Evolutionary conservation across 2,329 filamentous ascomycete genomes (phyloP).

Genomic region (Microdochium bolleyi): DNA sequence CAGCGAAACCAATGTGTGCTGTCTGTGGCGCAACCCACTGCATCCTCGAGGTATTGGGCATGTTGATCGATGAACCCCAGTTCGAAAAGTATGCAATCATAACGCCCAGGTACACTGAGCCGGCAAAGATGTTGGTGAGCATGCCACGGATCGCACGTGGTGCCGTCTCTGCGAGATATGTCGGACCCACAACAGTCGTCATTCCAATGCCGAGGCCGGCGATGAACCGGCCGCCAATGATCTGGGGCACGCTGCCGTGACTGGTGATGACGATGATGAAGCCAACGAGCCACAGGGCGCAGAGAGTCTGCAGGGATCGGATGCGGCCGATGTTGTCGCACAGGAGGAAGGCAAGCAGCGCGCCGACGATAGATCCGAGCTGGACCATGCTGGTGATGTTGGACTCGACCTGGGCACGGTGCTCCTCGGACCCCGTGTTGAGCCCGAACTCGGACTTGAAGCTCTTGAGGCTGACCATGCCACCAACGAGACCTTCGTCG

Average conservation of each 20-base stretch:
- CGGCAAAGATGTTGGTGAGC: slow-evolving; percentile 5
- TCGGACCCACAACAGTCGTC: slow-evolving; percentile 26
- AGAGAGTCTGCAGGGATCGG: slow-evolving; percentile 11
- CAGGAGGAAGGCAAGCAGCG: slow-evolving; percentile 10
- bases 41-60: slow-evolving; percentile 2
- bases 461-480: slow-evolving; percentile 36
- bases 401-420: slow-evolving; percentile 2
- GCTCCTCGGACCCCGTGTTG: slow-evolving; percentile 19
- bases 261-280: slow-evolving; percentile 9
- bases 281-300: slow-evolving; percentile 11
- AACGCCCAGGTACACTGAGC: slow-evolving; percentile 4
- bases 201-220: slow-evolving; percentile 32
- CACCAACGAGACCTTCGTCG: slow-evolving; percentile 52
- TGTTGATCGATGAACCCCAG: slow-evolving; percentile 3
- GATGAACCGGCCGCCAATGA: slow-evolving; percentile 32
- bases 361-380: slow-evolving; percentile 5
- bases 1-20: slow-evolving; percentile 10
- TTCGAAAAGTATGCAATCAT: slow-evolving; percentile 5
- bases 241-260: slow-evolving; percentile 2
- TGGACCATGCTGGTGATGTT: slow-evolving; percentile 9
- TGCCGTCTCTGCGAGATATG: slow-evolving; percentile 2
- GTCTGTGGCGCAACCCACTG: slow-evolving; percentile 6
- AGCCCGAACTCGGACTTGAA: slow-evolving; percentile 36
- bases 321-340: slow-evolving; percentile 15
- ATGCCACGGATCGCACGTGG: slow-evolving; percentile 5